Evolutionary conservation across 2,329 filamentous ascomycete genomes (phyloP).

Genomic region (Fusarium staphyleae): DNA sequence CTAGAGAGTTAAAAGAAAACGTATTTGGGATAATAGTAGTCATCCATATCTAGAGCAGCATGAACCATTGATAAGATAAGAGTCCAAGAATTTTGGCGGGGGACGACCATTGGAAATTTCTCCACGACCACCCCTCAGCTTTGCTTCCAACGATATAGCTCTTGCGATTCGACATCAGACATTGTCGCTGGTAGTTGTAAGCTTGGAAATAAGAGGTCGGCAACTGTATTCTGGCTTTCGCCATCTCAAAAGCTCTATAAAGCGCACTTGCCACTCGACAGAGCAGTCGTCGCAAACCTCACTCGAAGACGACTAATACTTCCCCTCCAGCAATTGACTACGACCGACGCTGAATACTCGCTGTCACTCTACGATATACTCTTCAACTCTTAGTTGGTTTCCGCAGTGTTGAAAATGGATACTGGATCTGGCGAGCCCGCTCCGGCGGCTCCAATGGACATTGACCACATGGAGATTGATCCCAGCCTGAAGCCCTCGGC

Average conservation of each 20-base stretch:
- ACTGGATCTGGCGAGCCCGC: slow-evolving; percentile 14
- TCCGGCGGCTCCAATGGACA: slow-evolving; percentile 29
- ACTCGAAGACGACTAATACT: slow-evolving; percentile 3
- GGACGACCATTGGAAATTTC: slow-evolving; percentile 36
- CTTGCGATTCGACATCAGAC: background rate
- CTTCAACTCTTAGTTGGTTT: slow-evolving; percentile 2
- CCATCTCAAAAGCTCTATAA: background rate
- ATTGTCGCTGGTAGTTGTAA: background rate
- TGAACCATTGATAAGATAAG: slow-evolving; percentile 32
- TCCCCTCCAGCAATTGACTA: background rate
- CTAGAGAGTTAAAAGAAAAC: too few species aligned
- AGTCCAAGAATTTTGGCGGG: slow-evolving; percentile 32
- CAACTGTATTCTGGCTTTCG: background rate
- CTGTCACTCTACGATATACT: too few species aligned
- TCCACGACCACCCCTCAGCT: slow-evolving; percentile 23
- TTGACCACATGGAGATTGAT: slow-evolving; percentile 35
- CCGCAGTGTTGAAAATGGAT: slow-evolving; percentile 11
- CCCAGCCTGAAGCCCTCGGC: slow-evolving; percentile 19
- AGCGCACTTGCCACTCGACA: background rate
- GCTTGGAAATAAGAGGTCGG: background rate
- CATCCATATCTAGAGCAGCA: background rate
- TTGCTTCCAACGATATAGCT: background rate
- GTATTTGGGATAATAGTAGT: too few species aligned
- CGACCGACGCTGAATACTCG: background rate
- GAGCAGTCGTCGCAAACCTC: slow-evolving; percentile 24